Evolutionary conservation across 1,139 yeast species (phyloP), one percentile per base, ranked within the genome.

Genomic region (Yamadazyma siamensis): DNA sequence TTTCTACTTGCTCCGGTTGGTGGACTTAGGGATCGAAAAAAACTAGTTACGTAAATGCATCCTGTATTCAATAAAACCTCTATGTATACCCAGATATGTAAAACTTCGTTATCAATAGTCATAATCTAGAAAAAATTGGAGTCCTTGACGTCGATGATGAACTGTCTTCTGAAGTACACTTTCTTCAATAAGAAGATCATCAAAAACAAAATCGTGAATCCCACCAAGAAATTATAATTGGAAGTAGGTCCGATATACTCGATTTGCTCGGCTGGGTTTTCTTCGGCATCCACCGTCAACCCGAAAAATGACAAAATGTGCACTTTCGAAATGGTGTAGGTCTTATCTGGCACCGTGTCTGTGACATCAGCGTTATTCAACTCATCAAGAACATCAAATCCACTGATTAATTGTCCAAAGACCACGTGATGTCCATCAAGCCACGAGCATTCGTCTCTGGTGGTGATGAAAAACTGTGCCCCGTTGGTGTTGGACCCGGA

Each of bases 401-500:
- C 75, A 12, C 45, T 53, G 13, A 75, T 54, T 5, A 76, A 59
- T 37, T 64, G 66, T 1, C 82, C 84, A 48, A 77, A 75, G 0
- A 77, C 71, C 6, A 79, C 78, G 44, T 75, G 77, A 34, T 64
- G 62, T 3, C 79, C 80, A 49, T 77, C 77, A 35, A 79, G 55
- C 40, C 63, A 59, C 1, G 58, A 52, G 24, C 49, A 47, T 12
- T 44, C 36, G 4, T 54, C 51, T 4, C 29, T 43, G 13, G 59
- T 57, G 31, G 65, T 54, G 28, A 67, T 64, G 49, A 91, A 91
- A 52, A 88, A 89, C 57, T 91, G 97, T 0, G 96, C 87, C 1
- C 97, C 97, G 54, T 91, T 91, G 39, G 97, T 89, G 56, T 83
- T 79, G 34, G 95, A 89, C 0, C 70, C 71, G 3, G 56, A 38